Evolutionary conservation across 352 stramenopile genomes (phyloP).

Genomic region (Phytopythium ostracodes): DNA sequence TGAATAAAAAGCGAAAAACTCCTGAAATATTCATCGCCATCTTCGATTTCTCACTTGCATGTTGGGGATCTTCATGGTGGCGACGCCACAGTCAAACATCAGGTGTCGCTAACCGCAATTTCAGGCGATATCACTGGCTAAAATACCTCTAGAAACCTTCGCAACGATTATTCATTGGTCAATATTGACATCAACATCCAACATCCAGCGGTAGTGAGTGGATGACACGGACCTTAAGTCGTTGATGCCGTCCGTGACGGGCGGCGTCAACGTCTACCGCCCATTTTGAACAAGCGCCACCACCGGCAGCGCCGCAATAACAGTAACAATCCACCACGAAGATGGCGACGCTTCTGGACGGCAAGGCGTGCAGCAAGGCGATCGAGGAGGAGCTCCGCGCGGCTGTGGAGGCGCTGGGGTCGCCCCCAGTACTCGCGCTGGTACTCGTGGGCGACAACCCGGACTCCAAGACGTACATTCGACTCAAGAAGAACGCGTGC

Average conservation of each 20-base stretch:
- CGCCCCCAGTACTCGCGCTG: slow-evolving; percentile 89
- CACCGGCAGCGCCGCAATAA: too few relatives aligned
- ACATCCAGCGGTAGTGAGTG: too few relatives aligned
- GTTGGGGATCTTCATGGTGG: too few relatives aligned
- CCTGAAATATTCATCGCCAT: not conserved
- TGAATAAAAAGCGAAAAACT: not conserved
- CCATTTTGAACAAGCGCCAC: too few relatives aligned
- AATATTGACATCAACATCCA: not conserved
- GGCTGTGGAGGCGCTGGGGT: slow-evolving; percentile 39
- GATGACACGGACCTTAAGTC: too few relatives aligned
- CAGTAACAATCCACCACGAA: not conserved
- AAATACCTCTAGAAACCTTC: not conserved
- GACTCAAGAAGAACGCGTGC: slow-evolving; percentile 98
- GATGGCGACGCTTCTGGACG: slow-evolving; percentile 57
- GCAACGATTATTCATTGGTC: not conserved
- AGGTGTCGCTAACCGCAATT: not conserved
- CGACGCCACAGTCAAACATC: too few relatives aligned
- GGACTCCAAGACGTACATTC: slow-evolving; percentile 96
- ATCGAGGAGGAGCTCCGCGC: slow-evolving; percentile 87
- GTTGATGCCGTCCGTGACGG: too few relatives aligned
- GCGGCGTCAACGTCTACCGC: too few relatives aligned
- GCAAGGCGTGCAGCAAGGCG: slow-evolving; percentile 79
- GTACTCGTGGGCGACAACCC: slow-evolving; percentile 92
- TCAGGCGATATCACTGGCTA: not conserved
- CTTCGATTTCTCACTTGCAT: not conserved